A percentile compares a stretch with the other conserved stretches of the same genome.
Evolutionary conservation across 345 rosid genomes (phyloP).

Genomic region (Acer saccharum): DNA sequence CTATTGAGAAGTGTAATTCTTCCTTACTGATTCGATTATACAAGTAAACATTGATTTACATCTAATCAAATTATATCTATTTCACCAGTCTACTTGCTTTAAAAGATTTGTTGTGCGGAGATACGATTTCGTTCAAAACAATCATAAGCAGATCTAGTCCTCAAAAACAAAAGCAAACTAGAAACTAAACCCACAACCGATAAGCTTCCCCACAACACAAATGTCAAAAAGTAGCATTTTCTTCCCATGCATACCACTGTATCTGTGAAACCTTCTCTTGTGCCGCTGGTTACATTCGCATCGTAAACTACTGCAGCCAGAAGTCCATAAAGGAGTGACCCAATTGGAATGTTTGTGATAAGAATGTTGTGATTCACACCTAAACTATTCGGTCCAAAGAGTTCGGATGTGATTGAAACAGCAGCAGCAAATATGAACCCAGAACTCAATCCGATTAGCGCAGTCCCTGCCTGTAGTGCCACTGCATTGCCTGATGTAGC

Average conservation of each 20-base stretch:
- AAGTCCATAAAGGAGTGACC: conserved; percentile 81
- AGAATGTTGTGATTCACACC: conserved; percentile 95
- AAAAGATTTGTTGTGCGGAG: conserved; percentile 23
- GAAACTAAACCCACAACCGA: conserved; percentile 64
- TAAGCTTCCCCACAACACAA: conserved; percentile 84
- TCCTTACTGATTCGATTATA: too few relatives aligned
- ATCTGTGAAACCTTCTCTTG: conserved; percentile 28
- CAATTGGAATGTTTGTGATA: conserved; percentile 90
- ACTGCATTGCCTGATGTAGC: conserved; percentile 47
- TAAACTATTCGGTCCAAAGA: conserved; percentile 87
- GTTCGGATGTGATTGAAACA: conserved; percentile 89
- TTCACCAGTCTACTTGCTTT: not conserved
- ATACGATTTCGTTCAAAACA: conserved; percentile 60
- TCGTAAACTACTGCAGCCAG: conserved; percentile 87
- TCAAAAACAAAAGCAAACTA: conserved; percentile 62
- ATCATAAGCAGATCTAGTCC: conserved; percentile 81
- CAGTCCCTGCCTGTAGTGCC: conserved; percentile 63
- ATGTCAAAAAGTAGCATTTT: conserved; percentile 71
- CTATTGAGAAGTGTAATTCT: too few relatives aligned
- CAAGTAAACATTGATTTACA: too few relatives aligned
- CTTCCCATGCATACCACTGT: conserved; percentile 76
- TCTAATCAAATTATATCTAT: not conserved
- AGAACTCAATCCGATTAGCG: conserved; percentile 79
- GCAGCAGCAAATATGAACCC: conserved; percentile 97
- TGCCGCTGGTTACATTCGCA: conserved; percentile 36